These are phyloP conservation scores for Pseudogymnoascus sp. DNA, from an alignment of 2,329 filamentous ascomycete genomes.

Conservation along the genomic window DNA sequence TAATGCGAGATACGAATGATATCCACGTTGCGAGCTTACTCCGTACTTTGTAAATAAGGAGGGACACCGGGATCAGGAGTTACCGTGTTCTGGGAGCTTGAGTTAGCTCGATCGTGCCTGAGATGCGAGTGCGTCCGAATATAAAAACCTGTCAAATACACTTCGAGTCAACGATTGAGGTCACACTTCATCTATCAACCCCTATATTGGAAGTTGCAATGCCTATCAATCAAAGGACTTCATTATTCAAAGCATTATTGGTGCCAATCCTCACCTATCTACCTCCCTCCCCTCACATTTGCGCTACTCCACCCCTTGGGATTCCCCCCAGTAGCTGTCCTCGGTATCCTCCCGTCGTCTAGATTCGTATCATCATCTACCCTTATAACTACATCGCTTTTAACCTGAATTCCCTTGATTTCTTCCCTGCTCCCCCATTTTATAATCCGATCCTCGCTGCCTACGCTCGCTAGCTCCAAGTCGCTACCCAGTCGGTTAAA, in stretches of 20 bases:
- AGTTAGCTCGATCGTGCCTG: not conserved
- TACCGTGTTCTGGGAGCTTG: not conserved
- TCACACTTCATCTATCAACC: not conserved
- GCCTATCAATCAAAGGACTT: not conserved
- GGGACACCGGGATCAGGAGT: not conserved
- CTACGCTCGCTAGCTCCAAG: not conserved
- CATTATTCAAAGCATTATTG: not conserved
- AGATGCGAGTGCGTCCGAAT: not conserved
- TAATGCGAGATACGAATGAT: not conserved
- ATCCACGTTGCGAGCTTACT: not conserved
- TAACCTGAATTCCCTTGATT: not conserved
- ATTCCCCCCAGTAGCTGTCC: not conserved
- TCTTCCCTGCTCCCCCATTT: not conserved
- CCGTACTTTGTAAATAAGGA: not conserved
- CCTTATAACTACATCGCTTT: slow-evolving; percentile 2
- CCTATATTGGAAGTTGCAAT: not conserved
- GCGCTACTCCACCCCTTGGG: not conserved
- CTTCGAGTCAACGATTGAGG: not conserved
- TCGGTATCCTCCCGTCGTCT: not conserved
- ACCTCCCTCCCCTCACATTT: not conserved
- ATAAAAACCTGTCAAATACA: not conserved
- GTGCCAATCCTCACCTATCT: not conserved
- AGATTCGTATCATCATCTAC: not conserved
- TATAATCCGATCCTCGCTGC: slow-evolving; percentile 1
- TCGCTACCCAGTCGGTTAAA: not conserved